Evolutionary conservation across 73 alveolate genomes (phyloP), one percentile per base, ranked within the genome.

Genomic region (Durusdinium trenchii): DNA sequence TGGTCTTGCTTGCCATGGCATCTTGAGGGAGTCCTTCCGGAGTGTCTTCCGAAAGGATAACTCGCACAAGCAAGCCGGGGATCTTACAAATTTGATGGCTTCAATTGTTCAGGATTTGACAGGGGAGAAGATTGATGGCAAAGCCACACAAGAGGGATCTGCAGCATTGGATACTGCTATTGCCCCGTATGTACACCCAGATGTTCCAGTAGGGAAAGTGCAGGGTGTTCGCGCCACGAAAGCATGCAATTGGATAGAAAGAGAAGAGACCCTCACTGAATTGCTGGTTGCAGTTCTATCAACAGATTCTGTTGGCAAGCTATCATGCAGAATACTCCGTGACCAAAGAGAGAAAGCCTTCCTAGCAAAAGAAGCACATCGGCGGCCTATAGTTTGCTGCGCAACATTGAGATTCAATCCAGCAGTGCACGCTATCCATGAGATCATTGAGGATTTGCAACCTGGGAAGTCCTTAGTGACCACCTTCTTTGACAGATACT

Each of bases 1-100:
- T 82, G 93, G 73, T 38, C 10, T 50, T 3, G 76, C 48, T 52
- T 47, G 78, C 94, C 94, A 51, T 40, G 54, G 93, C 23, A 82
- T 46, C 93, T 51, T 82, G 10, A 69, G 48, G 35, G 12, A 6
- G n/a, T 10, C 20, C 35, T 82, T 46, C 32, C 5, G 32, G n/a
- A 2, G 16, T 47, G 6, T 82, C 35, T n/a, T 3, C 93, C 48
- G 18, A 50, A 47, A 48, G 32, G 32, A 30, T 51, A 50, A 6
- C 35, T 0, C 5, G 47, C 10, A 16, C 26, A 0, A 6, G 94
- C 46, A 3, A n/a, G 40, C 94, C 14, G 42, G 43, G 61, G n/a
- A 76, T 5, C 62, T 6, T 76, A 60, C 18, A 4, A 5, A 7
- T 3, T 23, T 76, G 42, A n/a, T 76, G 36, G 6, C 40, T 2